Evolutionary conservation across 768 basidiomycete species (phyloP), one percentile per base, ranked within the genome.

Genomic region (Porphyrellus cyaneotinctus): DNA sequence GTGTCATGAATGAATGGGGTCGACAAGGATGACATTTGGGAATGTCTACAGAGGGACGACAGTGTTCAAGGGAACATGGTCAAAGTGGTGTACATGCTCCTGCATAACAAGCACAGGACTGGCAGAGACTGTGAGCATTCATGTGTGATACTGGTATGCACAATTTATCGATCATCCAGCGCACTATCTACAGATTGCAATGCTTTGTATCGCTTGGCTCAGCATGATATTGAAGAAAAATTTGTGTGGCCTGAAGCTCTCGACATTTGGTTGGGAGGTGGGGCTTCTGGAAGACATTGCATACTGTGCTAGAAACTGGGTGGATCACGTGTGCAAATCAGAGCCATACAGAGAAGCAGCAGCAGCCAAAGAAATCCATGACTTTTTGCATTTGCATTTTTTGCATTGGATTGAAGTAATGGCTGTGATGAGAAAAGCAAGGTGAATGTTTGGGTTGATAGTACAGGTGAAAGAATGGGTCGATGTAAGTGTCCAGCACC

Each of bases 51-150:
- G n/a, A n/a, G n/a, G n/a, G n/a, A n/a, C n/a, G n/a, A n/a, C n/a
- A n/a, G n/a, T n/a, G n/a, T n/a, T n/a, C 84, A 87, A 54, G 91
- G 94, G 33, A 97, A 97, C 66, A 86, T 91, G 48, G 87, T 98
- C 66, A 95, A 97, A 71, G 94, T 99, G 9, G 94, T 95, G 0
- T 99, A 98, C 70, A 84, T 94, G 82, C 76, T 99, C 5, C 75
- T 97, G 41, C 77, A 92, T 51, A 95, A 99, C 65, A 94, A 94
- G 73, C 77, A 84, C 59, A 75, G 93, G 35, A 77, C 88, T 48
- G 85, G 92, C 7, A 82, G 58, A 0, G 59, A 93, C 66, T 72
- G 94, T 95, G 62, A 78, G 92, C 78, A 28, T 33, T 14, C 17
- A 9, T 32, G 6, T 51, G 24, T 43, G 47, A 54, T 26, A 35